These are phyloP conservation scores for Wickerhamiella sorbophila DNA, from an alignment of 805 yeast species.

Conservation along the genomic window DNA sequence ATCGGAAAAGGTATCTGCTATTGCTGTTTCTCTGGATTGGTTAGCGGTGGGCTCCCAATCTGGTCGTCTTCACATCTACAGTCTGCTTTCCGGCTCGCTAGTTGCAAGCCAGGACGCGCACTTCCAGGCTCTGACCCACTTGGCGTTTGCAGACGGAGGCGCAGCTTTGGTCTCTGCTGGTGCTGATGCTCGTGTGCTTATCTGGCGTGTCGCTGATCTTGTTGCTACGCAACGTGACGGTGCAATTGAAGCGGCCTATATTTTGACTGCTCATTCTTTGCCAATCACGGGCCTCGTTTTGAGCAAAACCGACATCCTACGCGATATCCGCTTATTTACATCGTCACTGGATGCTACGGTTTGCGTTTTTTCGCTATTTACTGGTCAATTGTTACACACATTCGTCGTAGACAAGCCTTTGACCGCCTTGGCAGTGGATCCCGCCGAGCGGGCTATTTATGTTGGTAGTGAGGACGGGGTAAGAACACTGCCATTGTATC, in stretches of 20 bases:
- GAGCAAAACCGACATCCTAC: constrained; percentile 34
- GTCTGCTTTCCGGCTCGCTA: constrained; percentile 59
- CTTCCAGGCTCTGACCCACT: constrained; percentile 54
- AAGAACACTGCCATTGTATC: constrained; percentile 38
- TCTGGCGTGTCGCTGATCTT: constrained; percentile 60
- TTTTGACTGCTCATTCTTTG: constrained; percentile 29
- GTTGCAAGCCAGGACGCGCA: constrained; percentile 66
- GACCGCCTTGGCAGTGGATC: constrained; percentile 50
- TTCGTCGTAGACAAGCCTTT: constrained; percentile 52
- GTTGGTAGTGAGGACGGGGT: constrained; percentile 58
- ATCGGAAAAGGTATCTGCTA: constrained; percentile 59
- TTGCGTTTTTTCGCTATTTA: constrained; percentile 47
- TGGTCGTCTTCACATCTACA: constrained; percentile 84
- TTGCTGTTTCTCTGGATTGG: constrained; percentile 32
- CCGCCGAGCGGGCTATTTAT: constrained; percentile 62
- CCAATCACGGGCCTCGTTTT: constrained; percentile 37
- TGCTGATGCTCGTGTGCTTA: constrained; percentile 60
- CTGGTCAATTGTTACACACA: constrained; percentile 42
- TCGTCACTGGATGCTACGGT: constrained; percentile 63
- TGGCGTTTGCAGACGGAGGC: constrained; percentile 49
- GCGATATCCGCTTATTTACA: constrained; percentile 52
- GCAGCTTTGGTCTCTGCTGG: constrained; percentile 63
- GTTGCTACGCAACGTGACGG: constrained; percentile 27
- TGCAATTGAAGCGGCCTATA: constrained; percentile 17
- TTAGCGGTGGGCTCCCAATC: constrained; percentile 57